Percentiles rank a stretch among this genome's conserved stretches.
Conservation (phyloP, 2,329 filamentous ascomycete genomes). For the Aspergillus transmontanensis region DNA sequence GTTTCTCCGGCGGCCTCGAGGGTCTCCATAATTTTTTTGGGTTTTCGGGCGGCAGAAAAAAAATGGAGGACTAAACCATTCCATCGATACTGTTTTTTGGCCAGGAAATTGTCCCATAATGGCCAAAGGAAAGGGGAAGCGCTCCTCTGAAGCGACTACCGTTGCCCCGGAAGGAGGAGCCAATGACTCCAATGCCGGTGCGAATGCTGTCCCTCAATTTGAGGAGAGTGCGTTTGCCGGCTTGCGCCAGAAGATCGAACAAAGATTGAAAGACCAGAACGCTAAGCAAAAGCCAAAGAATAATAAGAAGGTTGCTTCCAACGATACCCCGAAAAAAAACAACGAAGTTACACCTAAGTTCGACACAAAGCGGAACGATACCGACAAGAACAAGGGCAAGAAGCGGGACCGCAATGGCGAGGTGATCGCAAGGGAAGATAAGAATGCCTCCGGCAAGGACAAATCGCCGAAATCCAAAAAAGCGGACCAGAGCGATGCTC, state of each 20-base stretch:
- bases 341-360: constrained; percentile 26
- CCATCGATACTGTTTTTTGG: constrained; percentile 25
- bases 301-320: constrained; percentile 26
- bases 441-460: constrained; percentile 25
- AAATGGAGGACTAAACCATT: constrained; percentile 28
- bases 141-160: constrained; percentile 30
- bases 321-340: constrained; percentile 25
- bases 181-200: constrained; percentile 23
- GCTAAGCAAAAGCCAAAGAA: constrained; percentile 36
- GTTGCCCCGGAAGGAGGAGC: constrained; percentile 18
- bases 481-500: constrained; percentile 30
- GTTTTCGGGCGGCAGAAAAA: constrained; percentile 37
- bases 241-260: constrained; percentile 46
- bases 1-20: constrained; percentile 31
- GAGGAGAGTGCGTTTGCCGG: constrained; percentile 44
- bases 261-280: constrained; percentile 39
- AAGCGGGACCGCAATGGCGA: constrained; percentile 51
- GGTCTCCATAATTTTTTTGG: constrained; percentile 14
- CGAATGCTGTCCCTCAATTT: constrained; percentile 35
- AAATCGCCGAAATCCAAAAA: constrained; percentile 24
- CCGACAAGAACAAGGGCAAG: constrained; percentile 39
- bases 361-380: constrained; percentile 23
- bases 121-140: constrained; percentile 43
- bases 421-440: constrained; percentile 42
- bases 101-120: constrained; percentile 29